Base-by-base conservation (phyloP, 2,329 filamentous ascomycete species). In the Clonostachys sp. region DNA sequence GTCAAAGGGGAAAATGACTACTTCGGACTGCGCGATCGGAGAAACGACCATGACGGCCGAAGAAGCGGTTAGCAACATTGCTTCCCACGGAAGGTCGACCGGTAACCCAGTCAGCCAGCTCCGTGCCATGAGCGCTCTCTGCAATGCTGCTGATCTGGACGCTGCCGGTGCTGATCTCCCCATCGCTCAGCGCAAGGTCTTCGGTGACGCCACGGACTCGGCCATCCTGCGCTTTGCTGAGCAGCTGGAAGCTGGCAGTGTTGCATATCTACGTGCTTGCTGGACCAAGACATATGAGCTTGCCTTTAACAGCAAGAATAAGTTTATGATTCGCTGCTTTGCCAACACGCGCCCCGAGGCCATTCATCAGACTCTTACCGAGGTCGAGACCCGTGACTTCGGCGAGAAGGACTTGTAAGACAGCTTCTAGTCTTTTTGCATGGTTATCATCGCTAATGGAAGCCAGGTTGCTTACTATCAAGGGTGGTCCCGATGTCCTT, bases 221-320 rank as follows among this genome's bases (percentile, higher is more conserved):
- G 87, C 87, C 16, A 77, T 91, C 34, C 71, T 91, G 6, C 77
- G 86, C 46, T 85, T 91, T 48, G 82, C 86, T 0, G 86, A 91
- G 61, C 69, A 70, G 4, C 71, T 91, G 0, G 55, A 55, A 3
- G 51, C 55, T 1, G 78, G 78, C 0, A 68, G 79, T 0, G 80
- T 88, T 0, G 64, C 74, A 1, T 76, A 85, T 45, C 66, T 86
- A 6, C 77, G 83, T 8, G 71, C 73, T 13, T 71, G 75, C 52
- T 90, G 85, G 84, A 76, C 77, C 45, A 83, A 78, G 45, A 75
- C 78, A 3, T 90, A 83, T 55, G 81, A 86, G 46, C 70, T 89
- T 30, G 80, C 84, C 0, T 91, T 91, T 63, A 91, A 91, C 68
- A 89, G 84, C 66, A 89, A 89, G 71, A 91, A 90, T 67, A 91